Conservation (phyloP, 192 early-diverging fungal genomes). For the Coemansia sp. region DNA sequence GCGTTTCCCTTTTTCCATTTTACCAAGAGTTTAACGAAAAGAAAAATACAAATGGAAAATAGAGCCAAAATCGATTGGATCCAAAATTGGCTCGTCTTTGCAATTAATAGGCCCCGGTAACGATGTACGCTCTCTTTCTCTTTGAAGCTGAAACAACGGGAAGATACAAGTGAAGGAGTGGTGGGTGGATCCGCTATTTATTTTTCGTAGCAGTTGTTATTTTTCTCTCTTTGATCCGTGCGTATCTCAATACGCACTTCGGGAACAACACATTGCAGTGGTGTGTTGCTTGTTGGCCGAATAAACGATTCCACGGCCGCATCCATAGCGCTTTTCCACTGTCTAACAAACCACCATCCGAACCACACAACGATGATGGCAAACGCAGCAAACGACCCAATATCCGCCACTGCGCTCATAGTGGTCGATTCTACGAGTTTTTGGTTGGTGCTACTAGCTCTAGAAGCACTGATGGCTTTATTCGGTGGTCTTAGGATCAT, state of each 20-base stretch:
- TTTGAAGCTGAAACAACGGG: too few relatives aligned
- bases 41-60: too few relatives aligned
- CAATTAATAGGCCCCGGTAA: too few relatives aligned
- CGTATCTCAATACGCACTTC: background rate
- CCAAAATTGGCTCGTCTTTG: too few relatives aligned
- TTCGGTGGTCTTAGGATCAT: conserved; percentile 12
- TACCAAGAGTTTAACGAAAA: too few relatives aligned
- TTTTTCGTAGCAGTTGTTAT: background rate
- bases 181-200: background rate
- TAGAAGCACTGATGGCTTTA: background rate
- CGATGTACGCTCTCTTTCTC: too few relatives aligned
- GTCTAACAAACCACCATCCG: conserved; percentile 28
- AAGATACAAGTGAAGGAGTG: too few relatives aligned
- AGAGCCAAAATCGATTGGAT: too few relatives aligned
- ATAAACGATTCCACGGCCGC: background rate
- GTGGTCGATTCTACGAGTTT: background rate
- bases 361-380: conserved; percentile 17
- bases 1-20: too few relatives aligned
- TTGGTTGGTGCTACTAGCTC: background rate
- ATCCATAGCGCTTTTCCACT: conserved; percentile 12
- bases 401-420: background rate
- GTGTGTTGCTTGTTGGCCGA: too few relatives aligned
- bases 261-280: background rate
- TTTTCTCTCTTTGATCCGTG: background rate
- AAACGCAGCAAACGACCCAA: conserved; percentile 18